Conservation (phyloP, 2,329 filamentous ascomycete species). For the Nemania diffusa region DNA sequence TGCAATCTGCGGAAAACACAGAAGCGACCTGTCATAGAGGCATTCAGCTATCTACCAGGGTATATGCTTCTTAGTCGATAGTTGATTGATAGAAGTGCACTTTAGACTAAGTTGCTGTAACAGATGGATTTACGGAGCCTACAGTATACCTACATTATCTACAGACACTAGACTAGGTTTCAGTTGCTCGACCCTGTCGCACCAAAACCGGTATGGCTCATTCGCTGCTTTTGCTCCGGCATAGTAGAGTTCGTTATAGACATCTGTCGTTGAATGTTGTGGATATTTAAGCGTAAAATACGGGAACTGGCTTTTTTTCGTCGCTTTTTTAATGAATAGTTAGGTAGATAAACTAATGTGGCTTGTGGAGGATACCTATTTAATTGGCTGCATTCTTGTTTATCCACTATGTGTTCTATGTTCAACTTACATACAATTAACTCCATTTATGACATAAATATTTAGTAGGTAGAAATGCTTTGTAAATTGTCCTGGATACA, state of each 20-base stretch:
- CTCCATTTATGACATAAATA: too few relatives aligned
- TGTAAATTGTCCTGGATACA: too few relatives aligned
- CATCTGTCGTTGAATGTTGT: not conserved
- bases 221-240: not conserved
- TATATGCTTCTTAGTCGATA: constrained; percentile 1
- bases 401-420: too few relatives aligned
- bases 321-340: not conserved
- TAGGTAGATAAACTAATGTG: not conserved
- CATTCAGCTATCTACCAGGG: constrained; percentile 17
- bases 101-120: not conserved
- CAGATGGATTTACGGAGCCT: not conserved
- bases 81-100: not conserved
- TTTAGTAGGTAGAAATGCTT: too few relatives aligned
- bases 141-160: not conserved
- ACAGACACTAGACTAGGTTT: not conserved
- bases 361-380: not conserved
- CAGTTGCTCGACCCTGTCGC: not conserved
- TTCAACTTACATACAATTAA: not conserved
- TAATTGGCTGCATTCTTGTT: not conserved
- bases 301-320: not conserved
- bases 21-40: constrained; percentile 7
- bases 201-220: not conserved
- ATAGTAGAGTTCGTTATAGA: not conserved
- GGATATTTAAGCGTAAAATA: not conserved
- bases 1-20: not conserved